Base-by-base conservation (phyloP, 1,284 basidiomycete species). In the Xerocomus nothofagi region DNA sequence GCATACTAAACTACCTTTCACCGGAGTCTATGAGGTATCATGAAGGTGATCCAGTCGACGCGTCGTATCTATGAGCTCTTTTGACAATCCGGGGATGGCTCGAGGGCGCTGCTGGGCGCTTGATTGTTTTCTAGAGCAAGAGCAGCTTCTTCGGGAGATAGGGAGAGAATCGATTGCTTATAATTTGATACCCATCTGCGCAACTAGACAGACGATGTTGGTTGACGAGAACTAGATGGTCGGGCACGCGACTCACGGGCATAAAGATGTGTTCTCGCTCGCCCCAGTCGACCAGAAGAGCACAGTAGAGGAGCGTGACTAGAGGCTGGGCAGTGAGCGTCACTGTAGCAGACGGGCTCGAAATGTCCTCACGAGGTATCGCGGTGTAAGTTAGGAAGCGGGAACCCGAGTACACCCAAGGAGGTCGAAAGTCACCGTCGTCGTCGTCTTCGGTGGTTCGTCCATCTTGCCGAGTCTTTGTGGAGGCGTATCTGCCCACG, bases 251-350 rank as follows among this genome's bases (percentile, higher is more conserved):
- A 73, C 82, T 59, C 55, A 86, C 84, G 17, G 82, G 81, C 66
- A 75, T 77, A 65, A 86, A 87, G 30, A 86, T 81, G 62, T 87
- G 85, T 29, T 87, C 85, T 43, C 73, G 69, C 23, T 84, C 80
- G 4, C 85, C 85, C 65, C 81, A 87, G 62, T 87, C 83, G 43
- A 78, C 77, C 44, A 81, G 68, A 61, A 87, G 82, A n/a, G 82
- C 69, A 8, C 75, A 75, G 54, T 88, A 87, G 4, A 81, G 26
- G 17, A 74, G 58, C 14, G 75, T 68, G 29, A 70, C 85, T 87
- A 51, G 45, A 47, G 21, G 34, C 29, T n/a, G 15, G 4, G n/a
- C n/a, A n/a, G 50, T 39, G 18, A 47, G 56, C 30, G 10, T 39
- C 23, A 32, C 8, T 6, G 30, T 14, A 33, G 33, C 14, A 39